Evolutionary conservation across 345 rosid genomes (phyloP).

Genomic region (Aquilaria malaccensis): DNA sequence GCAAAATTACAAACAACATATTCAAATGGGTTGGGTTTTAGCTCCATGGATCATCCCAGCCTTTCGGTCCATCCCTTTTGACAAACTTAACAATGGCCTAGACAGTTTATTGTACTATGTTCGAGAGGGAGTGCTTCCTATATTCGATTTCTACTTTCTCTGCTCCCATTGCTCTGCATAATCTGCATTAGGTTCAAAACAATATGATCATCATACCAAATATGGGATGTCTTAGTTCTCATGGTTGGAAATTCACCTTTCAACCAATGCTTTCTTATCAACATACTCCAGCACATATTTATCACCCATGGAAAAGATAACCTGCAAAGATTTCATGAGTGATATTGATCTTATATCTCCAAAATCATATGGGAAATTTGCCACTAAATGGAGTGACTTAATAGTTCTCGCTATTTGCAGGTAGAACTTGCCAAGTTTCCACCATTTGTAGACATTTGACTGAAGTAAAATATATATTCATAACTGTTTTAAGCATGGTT

Average conservation of each 20-base stretch:
- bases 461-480: conserved; percentile 21
- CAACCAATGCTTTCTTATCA: conserved; percentile 79
- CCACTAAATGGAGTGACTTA: conserved; percentile 19
- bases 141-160: conserved; percentile 84
- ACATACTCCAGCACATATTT: conserved; percentile 83
- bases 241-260: conserved; percentile 40
- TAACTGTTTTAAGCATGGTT: neutral
- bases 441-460: conserved; percentile 72
- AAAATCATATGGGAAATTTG: neutral
- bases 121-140: conserved; percentile 91
- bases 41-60: conserved; percentile 99
- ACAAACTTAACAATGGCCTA: conserved; percentile 64
- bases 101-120: conserved; percentile 70
- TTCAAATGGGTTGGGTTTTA: conserved; percentile 11
- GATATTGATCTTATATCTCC: neutral
- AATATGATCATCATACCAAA: neutral
- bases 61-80: conserved; percentile 78
- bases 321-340: conserved; percentile 32
- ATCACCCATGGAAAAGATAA: conserved; percentile 88
- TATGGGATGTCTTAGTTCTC: neutral
- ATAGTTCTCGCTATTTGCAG: conserved; percentile 64
- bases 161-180: conserved; percentile 91
- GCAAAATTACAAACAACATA: too few relatives aligned
- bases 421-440: conserved; percentile 72
- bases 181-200: conserved; percentile 27